phyloP scores from a whole-genome alignment of 441 rosid species.

The Raphanus hybrid region DNA sequence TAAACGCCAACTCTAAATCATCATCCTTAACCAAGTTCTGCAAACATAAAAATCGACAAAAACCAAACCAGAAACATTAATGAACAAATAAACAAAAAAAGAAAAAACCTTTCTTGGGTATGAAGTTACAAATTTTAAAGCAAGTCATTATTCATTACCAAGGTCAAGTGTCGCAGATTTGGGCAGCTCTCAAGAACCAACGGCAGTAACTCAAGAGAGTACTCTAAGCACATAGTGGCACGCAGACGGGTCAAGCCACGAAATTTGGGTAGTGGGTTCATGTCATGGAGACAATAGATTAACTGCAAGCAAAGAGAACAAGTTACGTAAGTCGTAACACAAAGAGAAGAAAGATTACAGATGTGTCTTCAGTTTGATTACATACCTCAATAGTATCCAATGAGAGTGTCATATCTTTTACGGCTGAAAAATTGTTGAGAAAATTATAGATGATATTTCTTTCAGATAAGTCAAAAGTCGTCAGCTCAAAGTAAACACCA shows the following conservation, averaged over 20 bases:
- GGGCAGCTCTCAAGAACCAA: background rate
- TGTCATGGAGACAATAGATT: background rate
- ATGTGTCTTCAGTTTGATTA: background rate
- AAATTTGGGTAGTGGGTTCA: background rate
- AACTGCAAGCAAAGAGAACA: slow-evolving; percentile 2
- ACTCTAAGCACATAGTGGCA: background rate
- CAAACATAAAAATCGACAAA: background rate
- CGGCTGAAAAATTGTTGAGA: background rate
- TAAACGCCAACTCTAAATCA: background rate
- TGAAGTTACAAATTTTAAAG: background rate
- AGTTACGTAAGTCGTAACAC: background rate
- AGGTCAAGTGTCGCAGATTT: background rate
- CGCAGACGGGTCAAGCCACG: background rate
- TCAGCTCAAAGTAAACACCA: background rate
- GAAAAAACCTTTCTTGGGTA: background rate
- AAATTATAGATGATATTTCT: background rate
- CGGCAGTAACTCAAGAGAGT: background rate
- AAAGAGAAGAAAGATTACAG: background rate
- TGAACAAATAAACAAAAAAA: background rate
- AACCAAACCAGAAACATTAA: background rate
- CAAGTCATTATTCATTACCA: background rate
- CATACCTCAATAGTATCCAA: background rate
- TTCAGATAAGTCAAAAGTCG: background rate
- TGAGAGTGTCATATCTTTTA: background rate
- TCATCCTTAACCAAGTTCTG: background rate